Conservation (phyloP, 257 asterid species). For the Primulina eburnea region DNA sequence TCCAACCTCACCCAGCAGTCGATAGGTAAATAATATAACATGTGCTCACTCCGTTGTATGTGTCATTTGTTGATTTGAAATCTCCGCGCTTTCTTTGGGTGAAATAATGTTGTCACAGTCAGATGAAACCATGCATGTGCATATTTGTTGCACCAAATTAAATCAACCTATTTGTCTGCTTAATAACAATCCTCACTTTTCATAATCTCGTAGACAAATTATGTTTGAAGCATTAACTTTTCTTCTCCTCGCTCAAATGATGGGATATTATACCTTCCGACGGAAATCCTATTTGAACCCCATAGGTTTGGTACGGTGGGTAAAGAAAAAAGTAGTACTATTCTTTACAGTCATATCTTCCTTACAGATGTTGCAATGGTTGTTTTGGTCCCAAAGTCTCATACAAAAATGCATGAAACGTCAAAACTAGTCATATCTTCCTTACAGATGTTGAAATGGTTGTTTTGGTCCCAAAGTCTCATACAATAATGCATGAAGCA, state of each 20-base stretch:
- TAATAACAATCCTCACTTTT: conserved; percentile 32
- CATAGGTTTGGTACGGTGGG: conserved; percentile 24
- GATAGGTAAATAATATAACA: neutral
- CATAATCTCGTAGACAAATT: conserved; percentile 41
- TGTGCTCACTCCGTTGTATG: neutral
- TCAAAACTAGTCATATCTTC: conserved; percentile 28
- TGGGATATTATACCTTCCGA: conserved; percentile 48
- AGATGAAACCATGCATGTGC: conserved; percentile 78
- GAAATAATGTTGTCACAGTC: conserved; percentile 38
- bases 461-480: conserved; percentile 35
- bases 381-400: conserved; percentile 35
- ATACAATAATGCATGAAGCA: conserved; percentile 21
- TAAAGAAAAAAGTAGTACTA: conserved; percentile 22
- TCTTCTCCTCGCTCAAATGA: conserved; percentile 31
- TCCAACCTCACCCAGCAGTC: neutral
- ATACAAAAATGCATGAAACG: conserved; percentile 21
- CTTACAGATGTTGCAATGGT: conserved; percentile 25
- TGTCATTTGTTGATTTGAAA: conserved; percentile 30
- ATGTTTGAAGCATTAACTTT: conserved; percentile 44
- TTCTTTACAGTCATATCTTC: conserved; percentile 27
- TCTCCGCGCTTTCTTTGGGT: conserved; percentile 27
- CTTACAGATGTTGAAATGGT: conserved; percentile 26
- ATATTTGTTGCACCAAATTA: conserved; percentile 50
- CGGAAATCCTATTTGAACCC: conserved; percentile 35
- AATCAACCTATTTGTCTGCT: conserved; percentile 29